A percentile compares a stretch with the other conserved stretches of the same genome.
Evolutionary conservation across 306 rosid species (phyloP).

Genomic region (Rubus parviflorus): DNA sequence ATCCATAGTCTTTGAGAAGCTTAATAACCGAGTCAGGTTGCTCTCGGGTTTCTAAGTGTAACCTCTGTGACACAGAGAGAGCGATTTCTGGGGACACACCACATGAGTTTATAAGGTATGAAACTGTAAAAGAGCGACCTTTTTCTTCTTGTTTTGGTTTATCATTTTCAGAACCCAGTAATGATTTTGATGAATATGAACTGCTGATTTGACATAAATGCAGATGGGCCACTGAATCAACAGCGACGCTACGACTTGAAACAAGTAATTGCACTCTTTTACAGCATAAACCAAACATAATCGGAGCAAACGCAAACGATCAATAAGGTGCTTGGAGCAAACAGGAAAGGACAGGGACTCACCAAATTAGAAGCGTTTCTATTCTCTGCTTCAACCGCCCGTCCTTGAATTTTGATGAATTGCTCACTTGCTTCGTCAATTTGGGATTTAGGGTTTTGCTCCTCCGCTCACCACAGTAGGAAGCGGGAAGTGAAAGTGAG

Average conservation of each 20-base stretch:
- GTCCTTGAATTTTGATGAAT: background rate
- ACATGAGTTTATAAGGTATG: background rate
- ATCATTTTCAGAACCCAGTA: background rate
- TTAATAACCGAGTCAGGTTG: background rate
- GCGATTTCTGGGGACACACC: background rate
- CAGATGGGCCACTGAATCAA: background rate
- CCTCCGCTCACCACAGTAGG: background rate
- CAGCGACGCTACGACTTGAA: background rate
- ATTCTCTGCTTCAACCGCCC: background rate
- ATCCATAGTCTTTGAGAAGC: background rate
- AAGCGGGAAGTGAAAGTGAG: too few species aligned
- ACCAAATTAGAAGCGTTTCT: background rate
- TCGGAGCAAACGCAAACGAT: background rate
- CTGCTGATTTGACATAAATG: background rate
- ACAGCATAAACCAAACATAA: background rate
- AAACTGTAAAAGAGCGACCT: background rate
- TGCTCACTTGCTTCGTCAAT: background rate
- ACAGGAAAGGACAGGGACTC: background rate
- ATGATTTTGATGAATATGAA: slow-evolving; percentile 7
- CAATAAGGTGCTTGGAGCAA: background rate
- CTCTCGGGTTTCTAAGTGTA: background rate
- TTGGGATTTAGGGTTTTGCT: background rate
- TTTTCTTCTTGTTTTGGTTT: background rate
- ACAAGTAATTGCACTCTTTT: slow-evolving; percentile 4
- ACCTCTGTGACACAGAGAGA: background rate